Evolutionary conservation across 495 filamentous ascomycete genomes (phyloP).

Genomic region (Rhizodiscina lignyota): DNA sequence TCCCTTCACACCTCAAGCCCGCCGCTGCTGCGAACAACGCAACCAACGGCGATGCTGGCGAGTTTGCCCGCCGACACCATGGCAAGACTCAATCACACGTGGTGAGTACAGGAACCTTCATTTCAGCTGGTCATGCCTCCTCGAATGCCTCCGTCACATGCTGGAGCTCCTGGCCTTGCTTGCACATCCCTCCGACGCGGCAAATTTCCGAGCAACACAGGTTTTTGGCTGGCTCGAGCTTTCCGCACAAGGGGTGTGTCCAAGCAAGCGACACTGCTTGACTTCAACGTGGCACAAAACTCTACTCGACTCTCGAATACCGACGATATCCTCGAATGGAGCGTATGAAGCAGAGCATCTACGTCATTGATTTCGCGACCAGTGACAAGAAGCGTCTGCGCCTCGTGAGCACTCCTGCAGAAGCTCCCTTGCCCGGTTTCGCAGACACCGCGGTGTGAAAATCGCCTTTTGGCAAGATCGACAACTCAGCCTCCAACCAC

Average conservation of each 20-base stretch:
- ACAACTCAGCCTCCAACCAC: too few species aligned
- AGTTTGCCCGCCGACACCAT: conserved; percentile 59
- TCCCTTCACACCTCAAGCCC: conserved; percentile 69
- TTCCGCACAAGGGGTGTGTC: too few species aligned
- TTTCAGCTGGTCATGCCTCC: too few species aligned
- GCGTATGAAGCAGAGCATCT: not conserved
- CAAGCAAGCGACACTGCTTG: too few species aligned
- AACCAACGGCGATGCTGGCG: conserved; percentile 23
- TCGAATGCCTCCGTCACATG: conserved; percentile 3
- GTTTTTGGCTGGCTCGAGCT: too few species aligned
- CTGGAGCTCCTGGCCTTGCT: not conserved
- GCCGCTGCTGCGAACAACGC: conserved; percentile 34
- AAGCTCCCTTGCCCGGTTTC: not conserved
- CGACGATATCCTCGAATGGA: too few species aligned
- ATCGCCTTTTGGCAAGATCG: too few species aligned
- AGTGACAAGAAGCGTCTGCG: conserved; percentile 2
- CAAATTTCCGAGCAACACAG: too few species aligned
- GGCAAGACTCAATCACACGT: conserved; percentile 92
- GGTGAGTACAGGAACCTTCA: conserved; percentile 46
- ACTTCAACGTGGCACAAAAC: too few species aligned
- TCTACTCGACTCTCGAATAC: too few species aligned
- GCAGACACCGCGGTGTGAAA: not conserved
- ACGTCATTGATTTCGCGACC: conserved; percentile 1
- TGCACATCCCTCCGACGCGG: too few species aligned
- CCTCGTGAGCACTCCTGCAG: too few species aligned